Evolutionary conservation across 208 protist species (phyloP).

Genomic region (Leishmania braziliensis): DNA sequence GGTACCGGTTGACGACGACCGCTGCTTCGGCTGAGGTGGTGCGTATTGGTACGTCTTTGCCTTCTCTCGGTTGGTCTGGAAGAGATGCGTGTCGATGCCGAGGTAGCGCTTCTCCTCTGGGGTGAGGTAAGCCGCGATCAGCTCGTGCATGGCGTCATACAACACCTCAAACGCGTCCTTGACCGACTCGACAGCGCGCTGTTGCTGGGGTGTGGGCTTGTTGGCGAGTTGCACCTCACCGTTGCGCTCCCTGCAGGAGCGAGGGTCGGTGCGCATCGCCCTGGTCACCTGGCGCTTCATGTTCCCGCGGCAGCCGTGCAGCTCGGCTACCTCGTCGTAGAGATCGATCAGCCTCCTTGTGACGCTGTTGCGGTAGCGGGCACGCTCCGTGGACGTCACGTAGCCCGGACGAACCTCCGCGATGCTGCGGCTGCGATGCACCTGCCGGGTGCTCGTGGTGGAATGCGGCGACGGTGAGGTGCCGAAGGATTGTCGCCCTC

Average conservation of each 20-base stretch:
- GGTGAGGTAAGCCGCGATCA: constrained; percentile 68
- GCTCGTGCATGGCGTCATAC: constrained; percentile 51
- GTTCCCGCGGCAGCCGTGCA: constrained; percentile 51
- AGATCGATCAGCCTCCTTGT: constrained; percentile 60
- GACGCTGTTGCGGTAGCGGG: constrained; percentile 61
- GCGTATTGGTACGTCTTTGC: constrained; percentile 76
- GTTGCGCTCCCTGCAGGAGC: constrained; percentile 41
- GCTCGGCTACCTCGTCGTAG: constrained; percentile 50
- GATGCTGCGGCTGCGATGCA: constrained; percentile 10
- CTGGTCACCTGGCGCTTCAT: constrained; percentile 45
- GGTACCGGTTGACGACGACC: background rate
- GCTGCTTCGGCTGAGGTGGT: background rate
- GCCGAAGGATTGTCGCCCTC: background rate
- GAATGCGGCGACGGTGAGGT: constrained; percentile 3
- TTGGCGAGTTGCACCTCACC: constrained; percentile 44
- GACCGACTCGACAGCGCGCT: constrained; percentile 52
- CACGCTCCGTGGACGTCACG: constrained; percentile 26
- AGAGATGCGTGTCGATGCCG: constrained; percentile 75
- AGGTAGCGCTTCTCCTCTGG: constrained; percentile 83
- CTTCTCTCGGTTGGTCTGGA: constrained; percentile 65
- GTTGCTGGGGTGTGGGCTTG: constrained; percentile 54
- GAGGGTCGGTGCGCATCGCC: constrained; percentile 79
- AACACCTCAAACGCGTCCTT: constrained; percentile 37
- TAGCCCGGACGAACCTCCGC: constrained; percentile 25
- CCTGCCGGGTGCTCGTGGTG: background rate